Evolutionary conservation across 1,284 basidiomycete genomes (phyloP).

Genomic region (Tremellales sp.): DNA sequence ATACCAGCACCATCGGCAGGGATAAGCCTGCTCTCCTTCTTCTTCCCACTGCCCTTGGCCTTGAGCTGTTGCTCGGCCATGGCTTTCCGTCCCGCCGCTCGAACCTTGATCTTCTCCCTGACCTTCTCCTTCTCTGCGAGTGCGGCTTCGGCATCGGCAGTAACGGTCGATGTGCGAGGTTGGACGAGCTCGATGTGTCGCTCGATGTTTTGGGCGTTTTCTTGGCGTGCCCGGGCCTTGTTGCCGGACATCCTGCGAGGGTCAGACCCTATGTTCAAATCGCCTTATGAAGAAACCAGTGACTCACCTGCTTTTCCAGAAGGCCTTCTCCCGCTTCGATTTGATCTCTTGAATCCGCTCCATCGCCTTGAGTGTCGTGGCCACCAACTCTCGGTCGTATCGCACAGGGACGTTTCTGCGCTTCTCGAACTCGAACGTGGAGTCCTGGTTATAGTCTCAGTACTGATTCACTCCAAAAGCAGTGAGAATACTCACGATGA

Average conservation of each 20-base stretch:
- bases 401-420: conserved; percentile 95
- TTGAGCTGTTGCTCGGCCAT: conserved; percentile 40
- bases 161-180: conserved; percentile 52
- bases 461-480: not conserved
- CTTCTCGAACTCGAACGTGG: conserved; percentile 99
- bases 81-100: conserved; percentile 57
- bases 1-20: conserved; percentile 49
- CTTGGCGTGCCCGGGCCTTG: conserved; percentile 37
- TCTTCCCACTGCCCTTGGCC: conserved; percentile 59
- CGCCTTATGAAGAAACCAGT: not conserved
- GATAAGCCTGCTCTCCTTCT: conserved; percentile 61
- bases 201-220: conserved; percentile 55
- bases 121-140: conserved; percentile 46
- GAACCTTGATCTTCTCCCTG: conserved; percentile 74
- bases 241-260: conserved; percentile 72
- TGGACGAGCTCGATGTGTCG: conserved; percentile 63
- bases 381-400: conserved; percentile 91
- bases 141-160: conserved; percentile 49
- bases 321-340: conserved; percentile 84
- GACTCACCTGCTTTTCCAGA: conserved; percentile 86
- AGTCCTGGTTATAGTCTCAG: conserved; percentile 62
- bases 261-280: conserved; percentile 1
- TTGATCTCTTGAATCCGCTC: conserved; percentile 93
- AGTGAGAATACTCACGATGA: conserved; percentile 63
- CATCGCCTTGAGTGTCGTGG: conserved; percentile 96